Percentiles rank a stretch among this genome's conserved stretches.
phyloP scores from a whole-genome alignment of 1,284 basidiomycete species.

The Pseudozyma tsukubaensis region DNA sequence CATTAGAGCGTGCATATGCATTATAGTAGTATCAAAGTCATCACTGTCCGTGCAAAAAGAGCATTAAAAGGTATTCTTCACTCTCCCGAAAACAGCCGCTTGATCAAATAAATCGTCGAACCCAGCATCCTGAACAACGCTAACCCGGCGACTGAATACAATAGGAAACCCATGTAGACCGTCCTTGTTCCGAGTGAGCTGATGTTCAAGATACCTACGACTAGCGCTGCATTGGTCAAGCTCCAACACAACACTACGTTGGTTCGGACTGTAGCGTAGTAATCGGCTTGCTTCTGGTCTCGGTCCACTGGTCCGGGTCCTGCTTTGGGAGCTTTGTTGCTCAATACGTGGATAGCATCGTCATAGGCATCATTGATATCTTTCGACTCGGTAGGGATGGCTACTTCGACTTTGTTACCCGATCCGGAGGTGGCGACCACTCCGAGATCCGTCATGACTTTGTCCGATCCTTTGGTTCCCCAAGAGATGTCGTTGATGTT shows the following conservation, averaged over 20 bases:
- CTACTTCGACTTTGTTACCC: constrained; percentile 60
- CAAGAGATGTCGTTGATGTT: constrained; percentile 65
- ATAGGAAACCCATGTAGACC: constrained; percentile 65
- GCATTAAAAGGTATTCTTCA: constrained; percentile 6
- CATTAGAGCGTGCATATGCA: neutral
- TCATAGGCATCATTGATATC: constrained; percentile 67
- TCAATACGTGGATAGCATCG: constrained; percentile 65
- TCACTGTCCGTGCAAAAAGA: too few relatives aligned
- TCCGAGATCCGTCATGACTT: constrained; percentile 61
- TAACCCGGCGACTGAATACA: constrained; percentile 61
- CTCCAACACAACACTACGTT: constrained; percentile 88
- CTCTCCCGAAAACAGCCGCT: constrained; percentile 61
- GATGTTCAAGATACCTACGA: constrained; percentile 62
- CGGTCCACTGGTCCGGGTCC: constrained; percentile 41
- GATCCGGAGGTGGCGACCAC: constrained; percentile 42
- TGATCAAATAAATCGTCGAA: constrained; percentile 51
- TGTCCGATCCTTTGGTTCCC: constrained; percentile 68
- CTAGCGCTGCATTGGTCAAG: constrained; percentile 63
- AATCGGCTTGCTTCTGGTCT: constrained; percentile 62
- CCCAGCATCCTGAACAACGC: constrained; percentile 59
- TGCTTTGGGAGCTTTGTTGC: constrained; percentile 50
- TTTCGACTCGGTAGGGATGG: constrained; percentile 62
- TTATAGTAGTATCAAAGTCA: neutral
- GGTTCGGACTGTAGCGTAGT: constrained; percentile 79
- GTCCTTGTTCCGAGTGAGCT: constrained; percentile 40